phyloP scores from a whole-genome alignment of 1,284 basidiomycete genomes.

The Apiotrichum siamense region DNA sequence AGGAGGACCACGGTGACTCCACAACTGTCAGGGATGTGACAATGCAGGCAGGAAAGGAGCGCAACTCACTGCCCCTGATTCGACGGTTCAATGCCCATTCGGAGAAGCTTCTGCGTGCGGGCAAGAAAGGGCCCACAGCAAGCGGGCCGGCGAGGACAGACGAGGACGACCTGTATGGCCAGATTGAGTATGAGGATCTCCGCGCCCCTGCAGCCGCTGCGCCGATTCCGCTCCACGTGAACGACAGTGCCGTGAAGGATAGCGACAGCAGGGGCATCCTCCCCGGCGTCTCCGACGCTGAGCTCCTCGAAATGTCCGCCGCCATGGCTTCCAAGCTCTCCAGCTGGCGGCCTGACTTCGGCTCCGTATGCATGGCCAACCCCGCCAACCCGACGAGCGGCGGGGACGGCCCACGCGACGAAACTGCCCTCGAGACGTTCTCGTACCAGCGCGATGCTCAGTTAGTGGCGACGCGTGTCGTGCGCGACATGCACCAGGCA shows the following conservation, averaged over 20 bases:
- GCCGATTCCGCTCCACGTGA: conserved; percentile 75
- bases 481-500: conserved; percentile 34
- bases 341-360: conserved; percentile 25
- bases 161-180: conserved; percentile 51
- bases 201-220: conserved; percentile 58
- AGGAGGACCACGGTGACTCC: conserved; percentile 85
- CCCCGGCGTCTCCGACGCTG: conserved; percentile 53
- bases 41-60: conserved; percentile 89
- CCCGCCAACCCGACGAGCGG: conserved; percentile 17
- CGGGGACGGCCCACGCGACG: conserved; percentile 11
- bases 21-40: conserved; percentile 85
- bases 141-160: not conserved
- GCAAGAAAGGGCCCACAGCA: conserved; percentile 7
- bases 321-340: conserved; percentile 13
- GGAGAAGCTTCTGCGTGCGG: conserved; percentile 60
- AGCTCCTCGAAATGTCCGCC: conserved; percentile 47
- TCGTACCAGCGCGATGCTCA: conserved; percentile 31
- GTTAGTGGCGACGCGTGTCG: conserved; percentile 26
- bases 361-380: conserved; percentile 27
- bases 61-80: conserved; percentile 82
- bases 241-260: conserved; percentile 17
- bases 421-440: conserved; percentile 23
- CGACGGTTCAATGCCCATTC: conserved; percentile 97
- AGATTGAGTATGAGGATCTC: conserved; percentile 83
- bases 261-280: conserved; percentile 29